Percentiles rank a stretch among this genome's conserved stretches.
phyloP scores from a whole-genome alignment of 139 green algal species.

The Diplosphaera chodatii region DNA sequence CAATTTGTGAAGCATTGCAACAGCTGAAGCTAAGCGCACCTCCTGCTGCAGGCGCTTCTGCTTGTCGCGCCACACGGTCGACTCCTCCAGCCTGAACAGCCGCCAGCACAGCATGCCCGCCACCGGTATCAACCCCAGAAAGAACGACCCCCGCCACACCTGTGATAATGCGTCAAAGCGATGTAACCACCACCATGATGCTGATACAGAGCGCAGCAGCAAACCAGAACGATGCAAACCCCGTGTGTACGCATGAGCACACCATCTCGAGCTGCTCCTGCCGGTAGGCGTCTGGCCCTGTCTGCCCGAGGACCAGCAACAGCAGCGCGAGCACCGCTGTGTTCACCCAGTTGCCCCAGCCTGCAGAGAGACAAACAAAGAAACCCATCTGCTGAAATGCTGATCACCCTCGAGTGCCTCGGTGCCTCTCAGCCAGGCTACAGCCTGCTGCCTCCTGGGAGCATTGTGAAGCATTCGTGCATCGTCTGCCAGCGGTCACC shows the following conservation, averaged over 20 bases:
- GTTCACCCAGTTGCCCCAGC: background rate
- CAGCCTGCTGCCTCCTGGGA: too few species aligned
- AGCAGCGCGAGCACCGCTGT: background rate
- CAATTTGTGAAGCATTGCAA: too few species aligned
- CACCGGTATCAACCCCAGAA: background rate
- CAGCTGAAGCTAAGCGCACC: background rate
- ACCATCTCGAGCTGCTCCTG: background rate
- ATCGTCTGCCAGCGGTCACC: background rate
- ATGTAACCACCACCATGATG: too few species aligned
- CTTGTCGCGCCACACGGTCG: constrained; percentile 19
- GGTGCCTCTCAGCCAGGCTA: too few species aligned
- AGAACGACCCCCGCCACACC: background rate
- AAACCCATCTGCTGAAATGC: too few species aligned
- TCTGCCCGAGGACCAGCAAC: background rate
- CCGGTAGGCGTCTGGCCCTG: background rate
- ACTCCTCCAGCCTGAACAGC: constrained; percentile 24
- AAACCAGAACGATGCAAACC: background rate
- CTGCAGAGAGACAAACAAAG: background rate
- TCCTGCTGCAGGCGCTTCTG: background rate
- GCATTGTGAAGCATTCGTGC: too few species aligned
- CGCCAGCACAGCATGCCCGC: constrained; percentile 8
- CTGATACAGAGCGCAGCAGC: background rate
- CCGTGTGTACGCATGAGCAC: too few species aligned
- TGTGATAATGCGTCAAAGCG: too few species aligned
- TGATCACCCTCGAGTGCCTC: too few species aligned